Evolutionary conservation across 2,329 filamentous ascomycete species (phyloP).

Genomic region (Hortaea sp.): DNA sequence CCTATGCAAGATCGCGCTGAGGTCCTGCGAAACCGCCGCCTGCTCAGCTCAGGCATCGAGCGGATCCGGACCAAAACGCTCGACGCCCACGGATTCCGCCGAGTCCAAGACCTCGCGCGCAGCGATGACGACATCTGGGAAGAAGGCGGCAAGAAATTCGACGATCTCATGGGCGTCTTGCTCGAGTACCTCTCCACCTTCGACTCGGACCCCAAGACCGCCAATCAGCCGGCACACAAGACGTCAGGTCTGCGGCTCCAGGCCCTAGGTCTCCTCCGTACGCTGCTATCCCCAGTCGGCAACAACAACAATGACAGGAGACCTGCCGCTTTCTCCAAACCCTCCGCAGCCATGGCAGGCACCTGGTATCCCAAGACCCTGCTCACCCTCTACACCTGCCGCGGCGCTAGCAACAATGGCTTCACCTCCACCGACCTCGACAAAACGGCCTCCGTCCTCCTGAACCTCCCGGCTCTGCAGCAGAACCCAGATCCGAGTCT

Average conservation of each 20-base stretch:
- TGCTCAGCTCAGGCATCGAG: slow-evolving; percentile 64
- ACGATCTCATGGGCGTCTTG: slow-evolving; percentile 55
- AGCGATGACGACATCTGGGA: slow-evolving; percentile 52
- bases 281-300: slow-evolving; percentile 36
- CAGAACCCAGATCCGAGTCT: not conserved
- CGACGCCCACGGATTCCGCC: slow-evolving; percentile 74
- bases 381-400: slow-evolving; percentile 55
- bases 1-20: slow-evolving; percentile 30
- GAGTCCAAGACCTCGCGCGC: slow-evolving; percentile 63
- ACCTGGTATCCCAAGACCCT: slow-evolving; percentile 60
- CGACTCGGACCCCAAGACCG: slow-evolving; percentile 18
- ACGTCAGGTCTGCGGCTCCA: slow-evolving; percentile 57
- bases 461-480: not conserved
- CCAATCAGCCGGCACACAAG: slow-evolving; percentile 23
- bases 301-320: too few relatives aligned
- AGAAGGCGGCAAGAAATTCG: slow-evolving; percentile 58
- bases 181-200: slow-evolving; percentile 59
- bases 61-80: slow-evolving; percentile 61
- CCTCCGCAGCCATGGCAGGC: slow-evolving; percentile 41
- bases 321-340: not conserved
- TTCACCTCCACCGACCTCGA: not conserved
- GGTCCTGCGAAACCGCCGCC: slow-evolving; percentile 39
- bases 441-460: not conserved
- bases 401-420: slow-evolving; percentile 32
- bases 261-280: slow-evolving; percentile 61